Evolutionary conservation across 257 asterid species (phyloP), one percentile per base, ranked within the genome.

Genomic region (Asclepias syriaca): DNA sequence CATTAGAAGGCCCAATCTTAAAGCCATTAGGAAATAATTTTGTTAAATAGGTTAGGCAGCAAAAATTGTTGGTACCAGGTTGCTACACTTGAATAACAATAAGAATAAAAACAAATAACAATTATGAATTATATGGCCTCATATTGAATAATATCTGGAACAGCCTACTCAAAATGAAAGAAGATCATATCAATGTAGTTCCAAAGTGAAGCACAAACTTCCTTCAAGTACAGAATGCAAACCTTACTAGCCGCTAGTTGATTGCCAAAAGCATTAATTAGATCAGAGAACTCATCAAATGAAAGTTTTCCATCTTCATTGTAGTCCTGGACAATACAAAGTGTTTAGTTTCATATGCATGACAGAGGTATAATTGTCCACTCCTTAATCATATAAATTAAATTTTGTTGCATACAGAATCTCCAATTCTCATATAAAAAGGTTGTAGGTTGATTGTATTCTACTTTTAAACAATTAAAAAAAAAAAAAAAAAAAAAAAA

Each of bases 181-280:
- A 53, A 60, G 34, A 50, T 50, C 24, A 63, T 22, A 69, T 16
- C 67, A 32, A 3, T 54, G 3, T 15, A 74, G 66, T 24, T 67
- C 13, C 60, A 58, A 32, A 37, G 71, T 71, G 48, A 68, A 76
- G 69, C 45, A 69, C 67, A 77, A 59, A 69, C 22, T 39, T 65
- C 21, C 51, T 57, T 60, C 74, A 65, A 51, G 66, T 71, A 39
- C 6, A 43, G 56, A 69, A 50, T 55, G 77, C 81, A 74, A 69
- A 95, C 99, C 99, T 90, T 95, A 77, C 75, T 82, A 72, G 88
- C 92, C 61, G 99, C 99, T 75, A 86, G 78, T 79, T 87, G 89
- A 86, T 95, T 95, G 67, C 99, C 99, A 82, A 95, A 92, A 69
- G 99, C 98, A 81, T 88, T 86, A 75, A 92, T 85, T 79, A 95